phyloP scores from a whole-genome alignment of 2,329 filamentous ascomycete species.

The Phyllachora maydis region DNA sequence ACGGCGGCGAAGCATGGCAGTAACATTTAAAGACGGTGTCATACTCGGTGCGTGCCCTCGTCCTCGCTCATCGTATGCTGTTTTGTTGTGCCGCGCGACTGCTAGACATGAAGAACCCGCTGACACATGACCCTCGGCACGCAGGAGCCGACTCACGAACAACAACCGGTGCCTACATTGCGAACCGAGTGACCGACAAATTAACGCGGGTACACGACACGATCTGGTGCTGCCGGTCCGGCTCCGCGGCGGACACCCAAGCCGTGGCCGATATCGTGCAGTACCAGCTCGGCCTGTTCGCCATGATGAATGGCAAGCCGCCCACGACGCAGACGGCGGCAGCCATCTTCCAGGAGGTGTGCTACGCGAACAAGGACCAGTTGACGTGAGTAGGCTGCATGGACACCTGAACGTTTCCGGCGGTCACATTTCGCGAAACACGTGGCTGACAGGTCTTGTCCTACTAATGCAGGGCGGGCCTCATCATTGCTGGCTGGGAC shows the following conservation, averaged over 20 bases:
- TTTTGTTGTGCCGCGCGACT: neutral
- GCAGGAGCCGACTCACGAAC: slow-evolving; percentile 89
- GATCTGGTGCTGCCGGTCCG: slow-evolving; percentile 98
- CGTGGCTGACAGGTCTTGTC: too few species aligned
- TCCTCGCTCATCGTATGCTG: neutral
- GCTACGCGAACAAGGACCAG: slow-evolving; percentile 91
- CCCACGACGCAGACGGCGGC: slow-evolving; percentile 92
- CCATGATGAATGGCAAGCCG: slow-evolving; percentile 70
- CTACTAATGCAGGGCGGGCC: slow-evolving; percentile 68
- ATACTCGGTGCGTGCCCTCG: slow-evolving; percentile 48
- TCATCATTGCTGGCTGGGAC: slow-evolving; percentile 98
- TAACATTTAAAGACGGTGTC: slow-evolving; percentile 96
- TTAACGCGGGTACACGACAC: slow-evolving; percentile 96
- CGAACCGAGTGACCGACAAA: slow-evolving; percentile 98
- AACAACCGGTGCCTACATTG: slow-evolving; percentile 94
- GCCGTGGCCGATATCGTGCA: slow-evolving; percentile 96
- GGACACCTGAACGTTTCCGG: neutral
- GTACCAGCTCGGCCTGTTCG: slow-evolving; percentile 86
- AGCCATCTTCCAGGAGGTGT: slow-evolving; percentile 92
- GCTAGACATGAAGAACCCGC: slow-evolving; percentile 1
- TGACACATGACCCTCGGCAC: slow-evolving; percentile 3
- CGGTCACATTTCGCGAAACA: slow-evolving; percentile 2
- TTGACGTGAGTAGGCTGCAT: slow-evolving; percentile 57
- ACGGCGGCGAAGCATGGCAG: slow-evolving; percentile 57
- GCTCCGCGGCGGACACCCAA: slow-evolving; percentile 93